These are phyloP conservation scores for Aspergillus floridensis DNA, from an alignment of 2,329 filamentous ascomycete genomes.

Conservation along the genomic window DNA sequence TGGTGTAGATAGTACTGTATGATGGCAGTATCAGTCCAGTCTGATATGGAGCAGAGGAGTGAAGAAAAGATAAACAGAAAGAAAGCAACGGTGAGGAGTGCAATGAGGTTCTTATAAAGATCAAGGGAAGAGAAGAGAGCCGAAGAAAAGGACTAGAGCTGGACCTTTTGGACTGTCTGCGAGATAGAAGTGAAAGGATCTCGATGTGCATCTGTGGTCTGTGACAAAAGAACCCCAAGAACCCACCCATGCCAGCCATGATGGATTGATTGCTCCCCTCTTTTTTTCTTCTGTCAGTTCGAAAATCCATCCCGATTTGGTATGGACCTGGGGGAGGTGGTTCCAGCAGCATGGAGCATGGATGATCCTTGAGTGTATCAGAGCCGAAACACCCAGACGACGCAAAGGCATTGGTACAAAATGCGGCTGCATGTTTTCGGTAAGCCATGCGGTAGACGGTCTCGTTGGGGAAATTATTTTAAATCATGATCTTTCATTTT, in stretches of 20 bases:
- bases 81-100: constrained; percentile 11
- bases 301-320: constrained; percentile 14
- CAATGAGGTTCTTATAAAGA: constrained; percentile 16
- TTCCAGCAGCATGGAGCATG: constrained; percentile 25
- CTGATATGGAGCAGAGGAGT: constrained; percentile 3
- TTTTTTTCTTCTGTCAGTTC: not conserved
- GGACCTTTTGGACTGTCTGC: constrained; percentile 11
- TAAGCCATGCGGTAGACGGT: constrained; percentile 20
- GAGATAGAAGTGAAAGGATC: constrained; percentile 13
- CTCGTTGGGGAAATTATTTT: constrained; percentile 1
- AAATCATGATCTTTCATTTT: not conserved
- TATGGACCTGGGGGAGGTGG: constrained; percentile 3
- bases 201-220: constrained; percentile 15
- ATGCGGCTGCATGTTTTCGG: constrained; percentile 18
- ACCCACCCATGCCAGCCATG: not conserved
- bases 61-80: constrained; percentile 6
- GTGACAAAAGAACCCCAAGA: constrained; percentile 14
- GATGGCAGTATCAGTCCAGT: not conserved
- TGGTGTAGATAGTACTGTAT: not conserved
- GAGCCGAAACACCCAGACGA: constrained; percentile 22
- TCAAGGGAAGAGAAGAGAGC: not conserved
- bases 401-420: constrained; percentile 17
- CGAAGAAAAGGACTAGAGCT: constrained; percentile 1
- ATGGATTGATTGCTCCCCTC: constrained; percentile 2
- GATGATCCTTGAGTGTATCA: constrained; percentile 25